A percentile compares a stretch with the other conserved stretches of the same genome.
These are phyloP conservation scores for Rubia tinctorum DNA, from an alignment of 305 asterid genomes.

Conservation along the genomic window DNA sequence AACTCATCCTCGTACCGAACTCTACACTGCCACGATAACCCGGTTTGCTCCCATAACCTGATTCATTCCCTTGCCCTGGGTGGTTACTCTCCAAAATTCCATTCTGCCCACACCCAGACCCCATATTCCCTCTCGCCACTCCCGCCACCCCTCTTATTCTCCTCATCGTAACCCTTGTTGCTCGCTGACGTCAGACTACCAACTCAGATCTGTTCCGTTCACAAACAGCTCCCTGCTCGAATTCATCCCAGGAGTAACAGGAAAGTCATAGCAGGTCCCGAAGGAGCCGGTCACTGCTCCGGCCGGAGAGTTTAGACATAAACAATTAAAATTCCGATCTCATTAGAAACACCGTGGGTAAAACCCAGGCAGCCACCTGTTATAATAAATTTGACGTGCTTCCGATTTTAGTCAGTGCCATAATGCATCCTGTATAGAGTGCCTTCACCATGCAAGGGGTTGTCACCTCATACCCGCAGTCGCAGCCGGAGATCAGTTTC, in stretches of 20 bases:
- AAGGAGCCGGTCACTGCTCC: slow-evolving; percentile 94
- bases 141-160: slow-evolving; percentile 60
- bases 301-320: slow-evolving; percentile 46
- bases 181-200: slow-evolving; percentile 95
- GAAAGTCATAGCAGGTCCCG: too few relatives aligned
- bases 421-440: too few relatives aligned
- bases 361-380: too few relatives aligned
- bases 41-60: slow-evolving; percentile 97
- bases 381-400: slow-evolving; percentile 11
- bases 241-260: too few relatives aligned
- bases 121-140: slow-evolving; percentile 56
- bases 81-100: slow-evolving; percentile 43
- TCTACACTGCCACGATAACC: slow-evolving; percentile 94
- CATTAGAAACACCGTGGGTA: too few relatives aligned
- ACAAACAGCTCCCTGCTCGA: too few relatives aligned
- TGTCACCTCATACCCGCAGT: too few relatives aligned
- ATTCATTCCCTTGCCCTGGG: slow-evolving; percentile 75
- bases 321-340: slow-evolving; percentile 24
- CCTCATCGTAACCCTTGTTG: slow-evolving; percentile 46
- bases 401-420: slow-evolving; percentile 3
- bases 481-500: too few relatives aligned
- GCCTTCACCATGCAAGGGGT: too few relatives aligned
- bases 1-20: slow-evolving; percentile 72
- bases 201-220: too few relatives aligned
- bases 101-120: slow-evolving; percentile 42